Conservation (phyloP, 208 protist species). For the Acanthamoeba divionensis region DNA sequence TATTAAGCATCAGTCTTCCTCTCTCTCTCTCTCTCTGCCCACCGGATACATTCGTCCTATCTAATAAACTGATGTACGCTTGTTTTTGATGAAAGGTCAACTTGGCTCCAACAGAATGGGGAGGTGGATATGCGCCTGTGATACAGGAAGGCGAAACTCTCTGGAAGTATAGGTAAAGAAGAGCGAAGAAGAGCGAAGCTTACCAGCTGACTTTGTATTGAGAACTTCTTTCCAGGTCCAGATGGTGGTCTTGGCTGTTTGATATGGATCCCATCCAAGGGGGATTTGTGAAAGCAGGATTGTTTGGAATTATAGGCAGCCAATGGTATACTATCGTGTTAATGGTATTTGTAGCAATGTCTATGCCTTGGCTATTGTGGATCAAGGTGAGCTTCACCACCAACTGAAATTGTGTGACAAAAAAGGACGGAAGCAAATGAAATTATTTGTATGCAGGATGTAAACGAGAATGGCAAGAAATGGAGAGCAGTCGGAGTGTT, state of each 20-base stretch:
- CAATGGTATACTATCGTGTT: constrained; percentile 36
- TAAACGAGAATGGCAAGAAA: too few species aligned
- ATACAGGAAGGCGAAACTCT: not conserved
- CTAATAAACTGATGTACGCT: not conserved
- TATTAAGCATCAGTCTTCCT: not conserved
- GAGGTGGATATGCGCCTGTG: not conserved
- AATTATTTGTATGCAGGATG: too few species aligned
- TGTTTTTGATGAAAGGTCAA: not conserved
- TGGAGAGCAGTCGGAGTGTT: too few species aligned
- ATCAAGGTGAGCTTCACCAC: constrained; percentile 38
- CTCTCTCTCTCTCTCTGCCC: not conserved
- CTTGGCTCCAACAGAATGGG: constrained; percentile 21
- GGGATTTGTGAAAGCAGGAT: not conserved
- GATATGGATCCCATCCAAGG: not conserved
- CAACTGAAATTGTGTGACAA: too few species aligned
- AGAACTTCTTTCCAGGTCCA: too few species aligned
- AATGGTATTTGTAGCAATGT: constrained; percentile 15
- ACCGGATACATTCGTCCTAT: not conserved
- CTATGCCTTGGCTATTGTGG: not conserved
- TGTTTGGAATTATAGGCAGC: constrained; percentile 21
- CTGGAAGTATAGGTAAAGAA: not conserved
- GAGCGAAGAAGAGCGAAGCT: not conserved
- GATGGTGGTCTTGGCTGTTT: not conserved
- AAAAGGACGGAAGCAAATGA: too few species aligned
- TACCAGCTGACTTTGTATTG: not conserved